Conservation (phyloP, 495 filamentous ascomycete species). For the Lasiosphaeria miniovina region DNA sequence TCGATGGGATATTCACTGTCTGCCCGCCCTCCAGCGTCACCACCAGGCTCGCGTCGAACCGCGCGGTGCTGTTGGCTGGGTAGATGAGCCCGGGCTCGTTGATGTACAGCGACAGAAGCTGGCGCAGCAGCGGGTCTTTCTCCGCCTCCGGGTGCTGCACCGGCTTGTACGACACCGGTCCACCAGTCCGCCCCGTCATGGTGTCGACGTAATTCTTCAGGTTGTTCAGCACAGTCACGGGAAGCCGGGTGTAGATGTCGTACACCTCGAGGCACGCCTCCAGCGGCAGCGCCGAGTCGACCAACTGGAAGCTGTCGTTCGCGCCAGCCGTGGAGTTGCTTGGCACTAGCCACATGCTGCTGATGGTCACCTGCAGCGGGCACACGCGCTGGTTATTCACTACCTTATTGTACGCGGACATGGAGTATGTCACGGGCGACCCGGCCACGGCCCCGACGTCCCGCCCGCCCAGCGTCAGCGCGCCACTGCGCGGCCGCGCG, state of each 20-base stretch:
- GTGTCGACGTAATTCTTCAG: neutral
- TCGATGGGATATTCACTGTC: neutral
- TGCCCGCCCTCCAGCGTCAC: neutral
- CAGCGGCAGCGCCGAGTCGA: neutral
- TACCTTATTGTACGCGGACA: neutral
- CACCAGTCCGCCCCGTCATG: neutral
- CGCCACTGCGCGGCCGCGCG: neutral
- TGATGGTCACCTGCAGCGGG: neutral
- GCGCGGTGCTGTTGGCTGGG: neutral
- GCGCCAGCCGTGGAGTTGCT: neutral
- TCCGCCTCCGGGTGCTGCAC: neutral
- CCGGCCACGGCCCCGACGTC: neutral
- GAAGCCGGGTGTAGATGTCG: neutral
- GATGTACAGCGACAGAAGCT: neutral
- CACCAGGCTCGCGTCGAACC: neutral
- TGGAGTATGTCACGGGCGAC: neutral
- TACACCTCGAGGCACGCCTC: neutral
- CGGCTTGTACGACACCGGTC: neutral
- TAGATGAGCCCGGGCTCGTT: neutral
- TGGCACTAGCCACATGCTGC: neutral
- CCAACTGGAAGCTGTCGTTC: neutral
- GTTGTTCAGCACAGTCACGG: neutral
- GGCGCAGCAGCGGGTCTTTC: neutral
- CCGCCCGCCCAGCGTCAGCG: neutral
- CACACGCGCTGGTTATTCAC: neutral